Percentiles rank a stretch among this genome's conserved stretches.
Conservation (phyloP, 225 moss, liverwort and hornwort species). For the Pseudisothecium myosuroides region DNA sequence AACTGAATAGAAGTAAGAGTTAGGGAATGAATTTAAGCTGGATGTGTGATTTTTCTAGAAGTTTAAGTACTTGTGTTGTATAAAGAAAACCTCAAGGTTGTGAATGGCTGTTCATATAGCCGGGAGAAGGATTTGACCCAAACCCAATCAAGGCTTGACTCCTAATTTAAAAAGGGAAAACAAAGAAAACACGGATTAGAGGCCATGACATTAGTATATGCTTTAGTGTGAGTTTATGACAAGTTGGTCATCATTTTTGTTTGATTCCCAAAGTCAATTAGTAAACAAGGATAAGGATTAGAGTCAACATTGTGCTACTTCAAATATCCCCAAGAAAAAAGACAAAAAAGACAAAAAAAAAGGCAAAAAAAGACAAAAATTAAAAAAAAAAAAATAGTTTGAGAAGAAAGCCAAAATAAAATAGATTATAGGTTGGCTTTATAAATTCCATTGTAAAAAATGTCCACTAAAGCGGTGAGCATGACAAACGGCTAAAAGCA, state of each 20-base stretch:
- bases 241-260: not conserved
- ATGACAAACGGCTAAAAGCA: rapidly evolving
- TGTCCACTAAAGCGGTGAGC: rapidly evolving
- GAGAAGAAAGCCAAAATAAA: not conserved
- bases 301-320: not conserved
- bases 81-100: no score
- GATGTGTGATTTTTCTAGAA: no score
- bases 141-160: not conserved
- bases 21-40: not conserved
- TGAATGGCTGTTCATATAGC: not conserved
- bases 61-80: no score
- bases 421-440: not conserved
- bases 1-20: not conserved
- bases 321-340: not conserved
- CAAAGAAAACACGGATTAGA: not conserved
- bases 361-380: not conserved
- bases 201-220: not conserved
- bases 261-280: not conserved
- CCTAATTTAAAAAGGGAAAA: not conserved
- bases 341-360: not conserved
- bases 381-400: not conserved
- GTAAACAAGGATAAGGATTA: not conserved
- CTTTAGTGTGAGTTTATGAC: not conserved
- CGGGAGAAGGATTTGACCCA: no score
- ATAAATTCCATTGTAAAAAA: not conserved